phyloP scores from a whole-genome alignment of 2,329 filamentous ascomycete genomes.

The Aspergillus carbonarius region DNA sequence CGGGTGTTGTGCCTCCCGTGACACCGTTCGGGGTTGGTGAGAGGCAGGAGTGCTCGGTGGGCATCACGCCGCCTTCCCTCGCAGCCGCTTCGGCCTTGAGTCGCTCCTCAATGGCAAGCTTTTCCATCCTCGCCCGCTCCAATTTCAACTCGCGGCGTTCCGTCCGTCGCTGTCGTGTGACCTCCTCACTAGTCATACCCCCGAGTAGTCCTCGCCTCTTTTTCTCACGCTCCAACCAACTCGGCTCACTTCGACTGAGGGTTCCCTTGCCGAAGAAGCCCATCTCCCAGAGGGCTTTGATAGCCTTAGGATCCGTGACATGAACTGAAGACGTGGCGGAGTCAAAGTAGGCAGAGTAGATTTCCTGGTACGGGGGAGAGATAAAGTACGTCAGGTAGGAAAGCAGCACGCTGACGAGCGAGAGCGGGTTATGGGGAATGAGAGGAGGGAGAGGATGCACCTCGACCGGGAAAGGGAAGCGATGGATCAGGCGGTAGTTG shows the following conservation, averaged over 20 bases:
- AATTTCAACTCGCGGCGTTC: conserved; percentile 84
- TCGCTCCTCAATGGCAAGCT: conserved; percentile 76
- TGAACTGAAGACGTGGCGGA: conserved; percentile 77
- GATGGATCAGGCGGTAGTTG: conserved; percentile 75
- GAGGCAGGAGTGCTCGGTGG: conserved; percentile 14
- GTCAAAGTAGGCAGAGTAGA: conserved; percentile 78
- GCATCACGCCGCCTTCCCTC: conserved; percentile 24
- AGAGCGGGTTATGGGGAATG: conserved; percentile 89
- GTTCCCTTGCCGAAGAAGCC: conserved; percentile 96
- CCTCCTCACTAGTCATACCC: conserved; percentile 74
- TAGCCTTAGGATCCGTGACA: conserved; percentile 71
- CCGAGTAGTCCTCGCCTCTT: conserved; percentile 65
- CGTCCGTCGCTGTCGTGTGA: conserved; percentile 72
- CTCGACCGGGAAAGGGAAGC: conserved; percentile 74
- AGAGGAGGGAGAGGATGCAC: conserved; percentile 83
- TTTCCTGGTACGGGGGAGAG: conserved; percentile 58
- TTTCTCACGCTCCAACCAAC: conserved; percentile 83
- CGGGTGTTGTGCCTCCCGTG: conserved; percentile 16
- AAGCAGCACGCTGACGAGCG: conserved; percentile 75
- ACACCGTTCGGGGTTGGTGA: conserved; percentile 15
- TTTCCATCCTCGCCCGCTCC: conserved; percentile 83
- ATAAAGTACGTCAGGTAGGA: conserved; percentile 74
- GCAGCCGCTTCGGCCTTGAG: conserved; percentile 54
- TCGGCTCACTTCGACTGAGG: conserved; percentile 90
- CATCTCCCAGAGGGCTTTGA: conserved; percentile 87